Base-by-base conservation (phyloP, 768 basidiomycete genomes). In the Tricholoma furcatifolium region DNA sequence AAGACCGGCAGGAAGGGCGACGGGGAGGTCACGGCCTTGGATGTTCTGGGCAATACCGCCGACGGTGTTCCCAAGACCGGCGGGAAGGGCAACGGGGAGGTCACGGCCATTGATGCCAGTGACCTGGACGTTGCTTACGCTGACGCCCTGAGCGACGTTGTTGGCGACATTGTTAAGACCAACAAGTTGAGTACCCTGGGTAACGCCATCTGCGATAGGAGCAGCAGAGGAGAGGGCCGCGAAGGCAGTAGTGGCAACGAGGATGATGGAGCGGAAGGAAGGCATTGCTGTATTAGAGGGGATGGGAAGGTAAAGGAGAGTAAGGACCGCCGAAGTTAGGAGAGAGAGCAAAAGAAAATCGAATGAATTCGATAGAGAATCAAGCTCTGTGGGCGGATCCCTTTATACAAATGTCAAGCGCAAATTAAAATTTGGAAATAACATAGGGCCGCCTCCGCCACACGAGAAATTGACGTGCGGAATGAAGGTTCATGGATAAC, bases 221-320 rank as follows among this genome's bases (percentile, higher is more conserved):
- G 44, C 44, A 45, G 44, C 44, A n/a, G 44, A 31, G 18, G 44
- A 32, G 15, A 45, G 44, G 2, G 44, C 44, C 30, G 44, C 44
- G 31, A 45, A 34, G 15, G 44, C 44, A 30, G 44, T 34, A 18
- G 32, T 30, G 44, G 44, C 44, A 20, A 45, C 12, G 18, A 18
- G 7, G 44, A 45, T 32, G 44, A 45, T 32, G 27, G 44, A 31
- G 12, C 44, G 44, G 44, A 45, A 45, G 44, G 44, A 45, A 31
- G 44, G 44, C 44, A 45, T 45, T 43, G 36, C 12, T 27, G 27
- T 3, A 4, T 27, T n/a, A n/a, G 27, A 27, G 3, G 7, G 27
- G 27, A 27, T 4, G 27, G 27, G 27, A 27, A 27, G 27, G 27
- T 27, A 27, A 27, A 27, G 27, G 27, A 27, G 27, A 27, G 27